A percentile compares a stretch with the other conserved stretches of the same genome.
These are phyloP conservation scores for Coelastrella sp. DNA, from an alignment of 139 green algal genomes.

Conservation along the genomic window DNA sequence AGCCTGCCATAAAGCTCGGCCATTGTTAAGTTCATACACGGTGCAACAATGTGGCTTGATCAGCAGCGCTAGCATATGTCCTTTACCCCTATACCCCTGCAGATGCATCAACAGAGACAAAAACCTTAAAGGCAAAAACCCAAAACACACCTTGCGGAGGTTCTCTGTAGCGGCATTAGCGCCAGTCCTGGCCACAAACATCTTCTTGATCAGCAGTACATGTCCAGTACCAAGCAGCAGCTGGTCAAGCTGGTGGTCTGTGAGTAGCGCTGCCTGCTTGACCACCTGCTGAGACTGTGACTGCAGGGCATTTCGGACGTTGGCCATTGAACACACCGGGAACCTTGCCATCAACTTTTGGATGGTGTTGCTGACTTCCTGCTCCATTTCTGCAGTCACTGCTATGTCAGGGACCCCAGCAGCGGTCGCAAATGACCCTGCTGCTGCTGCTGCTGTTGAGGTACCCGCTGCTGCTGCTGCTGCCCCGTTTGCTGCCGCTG, in stretches of 20 bases:
- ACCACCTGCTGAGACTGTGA: background rate
- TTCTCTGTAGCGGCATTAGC: background rate
- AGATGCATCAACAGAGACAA: too few relatives aligned
- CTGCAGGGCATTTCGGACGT: constrained; percentile 23
- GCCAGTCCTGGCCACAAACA: constrained; percentile 11
- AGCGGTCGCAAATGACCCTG: background rate
- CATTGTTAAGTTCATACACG: too few relatives aligned
- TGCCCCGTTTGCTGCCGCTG: background rate
- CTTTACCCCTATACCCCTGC: too few relatives aligned
- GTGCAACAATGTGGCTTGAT: too few relatives aligned
- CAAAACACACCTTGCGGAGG: background rate
- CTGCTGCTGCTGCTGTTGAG: constrained; percentile 13
- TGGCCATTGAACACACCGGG: constrained; percentile 13
- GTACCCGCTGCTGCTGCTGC: background rate
- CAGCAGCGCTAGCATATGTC: too few relatives aligned
- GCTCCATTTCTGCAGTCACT: background rate
- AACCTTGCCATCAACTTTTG: background rate
- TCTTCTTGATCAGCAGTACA: background rate
- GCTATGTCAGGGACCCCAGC: background rate
- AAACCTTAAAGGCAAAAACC: background rate
- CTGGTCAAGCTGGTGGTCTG: constrained; percentile 7
- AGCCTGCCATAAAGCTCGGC: too few relatives aligned
- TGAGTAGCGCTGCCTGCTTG: constrained; percentile 4
- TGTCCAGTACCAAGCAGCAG: constrained; percentile 2
- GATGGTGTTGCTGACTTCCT: background rate